Evolutionary conservation across 169 alveolate species (phyloP), one percentile per base, ranked within the genome.

Genomic region (Eimeria brunetti): DNA sequence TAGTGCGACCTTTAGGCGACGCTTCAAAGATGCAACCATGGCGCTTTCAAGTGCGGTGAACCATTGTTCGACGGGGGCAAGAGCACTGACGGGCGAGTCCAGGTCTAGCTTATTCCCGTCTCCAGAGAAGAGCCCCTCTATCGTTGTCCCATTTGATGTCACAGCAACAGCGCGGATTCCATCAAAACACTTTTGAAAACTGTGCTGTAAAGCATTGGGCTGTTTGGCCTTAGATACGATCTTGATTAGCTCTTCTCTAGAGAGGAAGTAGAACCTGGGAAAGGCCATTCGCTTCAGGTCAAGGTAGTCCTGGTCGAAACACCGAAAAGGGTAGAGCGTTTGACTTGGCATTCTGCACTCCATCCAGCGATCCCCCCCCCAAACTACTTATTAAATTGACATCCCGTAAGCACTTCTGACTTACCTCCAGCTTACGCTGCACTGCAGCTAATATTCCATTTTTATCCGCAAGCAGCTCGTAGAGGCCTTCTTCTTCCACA

Each of bases 241-340:
- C 88, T 97, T 96, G 36, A 98, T 94, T 38, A 98, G 96, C 93
- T 98, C 99, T 88, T 98, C 99, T 84, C 98, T 97, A 22, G 99
- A 98, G 38, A 98, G 97, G 96, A 98, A 98, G 96, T 97, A 98
- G 96, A 98, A 98, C 73, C 99, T 91, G 30, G 99, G 98, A 97
- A 98, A 98, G 36, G 97, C 97, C 75, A 97, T 96, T 95, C 99
- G 97, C 95, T 98, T 98, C 89, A 97, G 98, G 84, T 98, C 99
- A 94, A 98, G 96, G 96, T 98, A 98, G 96, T 98, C 98, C 93
- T 90, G 88, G 1, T 46, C 86, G 97, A 97, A 6, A 94, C 76
- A 98, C 99, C 94, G 98, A 97, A 51, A 44, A 27, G 2, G 30
- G 78, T 76, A 56, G 56, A 16, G 75, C 18, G 56, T 84, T 58